phyloP scores from a whole-genome alignment of 176 grass and related monocot species.

The Raddia distichophylla region DNA sequence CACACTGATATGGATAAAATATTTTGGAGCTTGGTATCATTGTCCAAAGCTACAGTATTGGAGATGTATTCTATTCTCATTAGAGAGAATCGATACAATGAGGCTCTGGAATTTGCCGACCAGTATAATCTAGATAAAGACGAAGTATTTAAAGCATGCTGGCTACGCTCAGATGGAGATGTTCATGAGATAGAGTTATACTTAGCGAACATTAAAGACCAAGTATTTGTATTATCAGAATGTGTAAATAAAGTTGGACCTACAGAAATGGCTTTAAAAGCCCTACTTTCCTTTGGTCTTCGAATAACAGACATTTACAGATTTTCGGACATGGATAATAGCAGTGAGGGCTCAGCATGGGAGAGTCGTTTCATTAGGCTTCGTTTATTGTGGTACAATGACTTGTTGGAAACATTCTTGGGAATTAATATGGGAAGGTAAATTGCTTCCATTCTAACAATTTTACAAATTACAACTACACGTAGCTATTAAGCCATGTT shows the following conservation, averaged over 20 bases:
- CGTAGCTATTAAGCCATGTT: constrained; percentile 22
- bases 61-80: constrained; percentile 82
- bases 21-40: constrained; percentile 80
- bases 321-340: constrained; percentile 61
- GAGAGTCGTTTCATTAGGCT: constrained; percentile 73
- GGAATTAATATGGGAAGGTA: constrained; percentile 99
- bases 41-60: constrained; percentile 63
- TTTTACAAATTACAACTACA: constrained; percentile 35
- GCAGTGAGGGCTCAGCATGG: constrained; percentile 55
- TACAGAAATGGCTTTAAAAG: constrained; percentile 68
- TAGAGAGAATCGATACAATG: constrained; percentile 58
- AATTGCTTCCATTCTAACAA: constrained; percentile 35
- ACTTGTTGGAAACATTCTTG: constrained; percentile 90
- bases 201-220: constrained; percentile 82
- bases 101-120: constrained; percentile 75
- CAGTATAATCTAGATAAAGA: constrained; percentile 76
- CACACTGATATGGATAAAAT: constrained; percentile 45
- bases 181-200: constrained; percentile 70
- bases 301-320: constrained; percentile 65
- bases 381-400: constrained; percentile 69
- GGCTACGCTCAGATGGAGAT: constrained; percentile 60
- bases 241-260: constrained; percentile 80
- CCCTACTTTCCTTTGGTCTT: constrained; percentile 90
- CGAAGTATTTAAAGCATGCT: constrained; percentile 87
- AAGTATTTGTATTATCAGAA: constrained; percentile 84